Base-by-base conservation (phyloP, 163 green algal genomes). In the Scenedesmus sp. region DNA sequence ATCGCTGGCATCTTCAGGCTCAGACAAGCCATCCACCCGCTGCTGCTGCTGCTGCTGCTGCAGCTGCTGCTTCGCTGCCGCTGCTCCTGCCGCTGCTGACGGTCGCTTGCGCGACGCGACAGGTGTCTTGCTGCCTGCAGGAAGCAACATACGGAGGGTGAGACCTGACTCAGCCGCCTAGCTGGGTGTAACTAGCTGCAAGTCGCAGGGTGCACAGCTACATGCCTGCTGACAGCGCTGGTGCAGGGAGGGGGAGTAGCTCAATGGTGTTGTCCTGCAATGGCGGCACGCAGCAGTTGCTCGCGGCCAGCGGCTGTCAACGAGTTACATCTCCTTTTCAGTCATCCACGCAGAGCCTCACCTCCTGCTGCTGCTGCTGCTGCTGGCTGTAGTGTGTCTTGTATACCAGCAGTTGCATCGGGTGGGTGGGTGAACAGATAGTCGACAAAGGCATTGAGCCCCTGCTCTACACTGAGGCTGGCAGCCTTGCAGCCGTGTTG, bases 361-460 rank as follows among this genome's bases (percentile, higher is more conserved):
- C 51, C n/a, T 49, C 10, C 59, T 82, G 59, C 24, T 78, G 59
- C 33, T 33, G 85, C n/a, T n/a, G n/a, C 70, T 73, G 18, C 42
- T 51, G 61, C 22, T 33, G 65, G 22, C 40, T 88, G 46, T 46
- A 20, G 0, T 1, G 53, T 35, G 0, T 35, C 43, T 26, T 13
- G 78, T 84, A 35, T 22, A 37, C 6, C 78, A 84, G 78, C 65
- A 40, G 65, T 37, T 40, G 65, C 65, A 76, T 76, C 73, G n/a
- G 68, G 44, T 37, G 85, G 68, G 22, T 84, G 85, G 35, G 13
- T 81, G 40, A 90, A 76, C 4, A 90, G 85, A 16, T 53, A 84
- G 13, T 90, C 72, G 1, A 90, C 46, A 78, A 90, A 90, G 7
- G 85, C 46, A 42, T 90, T 90, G 70, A 26, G 33, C 9, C 10